phyloP scores from a whole-genome alignment of 75 land plant genomes.

The Ceratopteris richardii region DNA sequence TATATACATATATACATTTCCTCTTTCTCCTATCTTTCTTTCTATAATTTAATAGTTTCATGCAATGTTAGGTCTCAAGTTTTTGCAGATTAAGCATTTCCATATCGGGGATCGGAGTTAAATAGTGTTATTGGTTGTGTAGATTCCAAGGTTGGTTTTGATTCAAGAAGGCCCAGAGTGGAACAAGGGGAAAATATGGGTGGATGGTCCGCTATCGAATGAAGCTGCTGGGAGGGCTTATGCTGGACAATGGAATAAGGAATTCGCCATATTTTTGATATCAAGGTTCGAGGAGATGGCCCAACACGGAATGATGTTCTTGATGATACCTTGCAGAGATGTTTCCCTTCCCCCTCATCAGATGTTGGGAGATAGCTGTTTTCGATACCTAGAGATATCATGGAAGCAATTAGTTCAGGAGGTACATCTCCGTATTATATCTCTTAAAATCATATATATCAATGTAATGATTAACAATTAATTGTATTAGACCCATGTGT shows the following conservation, averaged over 20 bases:
- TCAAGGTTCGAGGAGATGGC: constrained; percentile 2
- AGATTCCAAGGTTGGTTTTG: not conserved
- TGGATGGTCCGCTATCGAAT: constrained; percentile 2
- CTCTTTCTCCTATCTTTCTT: too few species aligned
- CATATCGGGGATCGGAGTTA: too few species aligned
- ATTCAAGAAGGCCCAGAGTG: not conserved
- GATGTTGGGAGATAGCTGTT: not conserved
- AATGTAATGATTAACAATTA: too few species aligned
- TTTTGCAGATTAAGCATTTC: too few species aligned
- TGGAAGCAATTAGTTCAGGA: constrained; percentile 5
- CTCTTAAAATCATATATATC: too few species aligned
- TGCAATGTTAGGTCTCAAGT: too few species aligned
- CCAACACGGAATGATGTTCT: not conserved
- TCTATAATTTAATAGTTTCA: too few species aligned
- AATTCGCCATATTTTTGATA: not conserved
- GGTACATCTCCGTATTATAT: too few species aligned
- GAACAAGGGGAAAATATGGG: constrained; percentile 7
- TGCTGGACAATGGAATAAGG: constrained; percentile 1
- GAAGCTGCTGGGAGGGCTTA: constrained; percentile 8
- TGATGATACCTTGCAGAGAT: not conserved
- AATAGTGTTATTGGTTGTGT: too few species aligned
- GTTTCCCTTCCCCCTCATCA: constrained; percentile 4
- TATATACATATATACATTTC: too few species aligned
- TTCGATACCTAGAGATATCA: not conserved
- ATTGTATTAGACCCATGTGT: too few species aligned